Evolutionary conservation across 2,329 filamentous ascomycete species (phyloP).

Genomic region (Pestalotiopsis sp.): DNA sequence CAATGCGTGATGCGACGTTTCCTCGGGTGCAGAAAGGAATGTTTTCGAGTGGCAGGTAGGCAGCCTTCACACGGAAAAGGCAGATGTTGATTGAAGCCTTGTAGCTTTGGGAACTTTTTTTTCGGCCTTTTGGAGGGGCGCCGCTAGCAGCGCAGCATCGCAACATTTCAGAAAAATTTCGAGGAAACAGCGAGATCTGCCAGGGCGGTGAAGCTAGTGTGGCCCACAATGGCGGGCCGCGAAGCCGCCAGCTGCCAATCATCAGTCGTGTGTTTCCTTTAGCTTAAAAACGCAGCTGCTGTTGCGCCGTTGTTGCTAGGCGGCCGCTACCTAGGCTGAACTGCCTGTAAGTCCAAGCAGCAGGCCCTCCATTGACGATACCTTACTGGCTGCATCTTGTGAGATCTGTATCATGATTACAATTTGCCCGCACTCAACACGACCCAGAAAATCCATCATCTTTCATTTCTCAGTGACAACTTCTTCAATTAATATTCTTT

Average conservation of each 20-base stretch:
- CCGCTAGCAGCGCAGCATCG: slow-evolving; percentile 8
- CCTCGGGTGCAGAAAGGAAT: background rate
- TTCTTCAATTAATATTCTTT: background rate
- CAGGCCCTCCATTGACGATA: too few species aligned
- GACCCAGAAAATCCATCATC: background rate
- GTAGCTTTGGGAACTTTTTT: background rate
- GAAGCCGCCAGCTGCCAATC: background rate
- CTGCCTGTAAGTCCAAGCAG: background rate
- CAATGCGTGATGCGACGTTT: background rate
- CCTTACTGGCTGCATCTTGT: too few species aligned
- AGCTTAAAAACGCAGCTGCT: background rate
- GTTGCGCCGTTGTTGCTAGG: background rate
- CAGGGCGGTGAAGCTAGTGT: slow-evolving; percentile 11
- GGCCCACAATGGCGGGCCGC: background rate
- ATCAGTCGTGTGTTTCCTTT: background rate
- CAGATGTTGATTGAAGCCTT: background rate
- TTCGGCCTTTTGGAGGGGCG: slow-evolving; percentile 13
- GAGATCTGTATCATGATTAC: too few species aligned
- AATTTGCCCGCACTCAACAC: too few species aligned
- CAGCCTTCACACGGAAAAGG: background rate
- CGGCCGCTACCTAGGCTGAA: background rate
- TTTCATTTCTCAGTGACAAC: background rate
- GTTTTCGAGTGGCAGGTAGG: background rate
- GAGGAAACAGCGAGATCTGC: background rate
- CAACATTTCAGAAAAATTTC: slow-evolving; percentile 18